Conservation (phyloP, 2,329 filamentous ascomycete genomes). For the Pseudonectria foliicola region DNA sequence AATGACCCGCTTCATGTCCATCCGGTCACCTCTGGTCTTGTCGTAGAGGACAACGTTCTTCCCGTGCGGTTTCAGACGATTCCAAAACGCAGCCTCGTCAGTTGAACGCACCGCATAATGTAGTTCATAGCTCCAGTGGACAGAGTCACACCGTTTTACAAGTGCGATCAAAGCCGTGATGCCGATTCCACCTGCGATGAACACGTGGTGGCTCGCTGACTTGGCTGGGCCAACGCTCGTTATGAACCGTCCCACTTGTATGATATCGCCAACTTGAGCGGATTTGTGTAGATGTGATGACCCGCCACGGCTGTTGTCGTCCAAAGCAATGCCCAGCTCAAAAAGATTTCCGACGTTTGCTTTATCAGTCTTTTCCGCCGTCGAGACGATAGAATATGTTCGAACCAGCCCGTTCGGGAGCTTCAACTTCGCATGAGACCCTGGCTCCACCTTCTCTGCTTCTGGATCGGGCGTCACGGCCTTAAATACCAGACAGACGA, state of each 20-base stretch:
- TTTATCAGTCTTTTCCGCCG: slow-evolving; percentile 5
- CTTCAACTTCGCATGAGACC: slow-evolving; percentile 50
- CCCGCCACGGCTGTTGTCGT: slow-evolving; percentile 49
- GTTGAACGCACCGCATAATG: slow-evolving; percentile 51
- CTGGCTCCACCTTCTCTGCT: slow-evolving; percentile 30
- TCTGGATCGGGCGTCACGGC: slow-evolving; percentile 29
- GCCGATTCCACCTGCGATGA: slow-evolving; percentile 58
- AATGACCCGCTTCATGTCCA: slow-evolving; percentile 48
- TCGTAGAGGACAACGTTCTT: slow-evolving; percentile 45
- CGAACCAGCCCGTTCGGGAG: slow-evolving; percentile 50
- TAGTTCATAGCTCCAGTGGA: slow-evolving; percentile 44
- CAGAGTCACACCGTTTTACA: slow-evolving; percentile 32
- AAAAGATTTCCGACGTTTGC: slow-evolving; percentile 38
- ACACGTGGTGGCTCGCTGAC: slow-evolving; percentile 50
- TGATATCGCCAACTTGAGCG: slow-evolving; percentile 37
- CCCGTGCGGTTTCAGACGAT: slow-evolving; percentile 36
- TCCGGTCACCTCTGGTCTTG: slow-evolving; percentile 39
- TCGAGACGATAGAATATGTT: slow-evolving; percentile 52
- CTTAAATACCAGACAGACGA: slow-evolving; percentile 47
- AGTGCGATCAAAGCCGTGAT: slow-evolving; percentile 57
- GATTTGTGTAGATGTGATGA: slow-evolving; percentile 50
- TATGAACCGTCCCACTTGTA: slow-evolving; percentile 46
- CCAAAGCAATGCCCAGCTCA: slow-evolving; percentile 52
- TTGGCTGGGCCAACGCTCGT: slow-evolving; percentile 37
- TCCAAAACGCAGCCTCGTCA: slow-evolving; percentile 48